Evolutionary conservation across 768 basidiomycete genomes (phyloP).

Genomic region (Leccinum incarnatum): DNA sequence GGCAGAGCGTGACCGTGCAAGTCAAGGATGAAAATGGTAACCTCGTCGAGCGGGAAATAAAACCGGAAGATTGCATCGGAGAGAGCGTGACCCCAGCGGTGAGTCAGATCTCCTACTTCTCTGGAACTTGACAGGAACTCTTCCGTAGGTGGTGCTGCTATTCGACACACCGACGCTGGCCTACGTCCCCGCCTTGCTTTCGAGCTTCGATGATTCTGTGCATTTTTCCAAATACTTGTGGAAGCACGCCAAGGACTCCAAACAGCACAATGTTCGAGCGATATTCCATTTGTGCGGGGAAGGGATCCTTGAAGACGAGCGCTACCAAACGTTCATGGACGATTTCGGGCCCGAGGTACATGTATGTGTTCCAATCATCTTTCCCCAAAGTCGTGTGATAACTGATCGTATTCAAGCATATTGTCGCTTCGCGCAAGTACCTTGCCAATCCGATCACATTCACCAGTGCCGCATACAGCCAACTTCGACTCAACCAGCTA

Average conservation of each 20-base stretch:
- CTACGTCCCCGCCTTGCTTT: slow-evolving; percentile 52
- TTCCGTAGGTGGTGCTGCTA: slow-evolving; percentile 55
- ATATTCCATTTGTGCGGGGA: slow-evolving; percentile 50
- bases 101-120: slow-evolving; percentile 10
- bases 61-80: slow-evolving; percentile 59
- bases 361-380: slow-evolving; percentile 40
- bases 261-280: slow-evolving; percentile 44
- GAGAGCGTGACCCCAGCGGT: slow-evolving; percentile 51
- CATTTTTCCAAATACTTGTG: slow-evolving; percentile 52
- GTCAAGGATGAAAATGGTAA: slow-evolving; percentile 46
- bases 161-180: slow-evolving; percentile 66
- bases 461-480: slow-evolving; percentile 67
- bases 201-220: slow-evolving; percentile 44
- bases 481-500: slow-evolving; percentile 68
- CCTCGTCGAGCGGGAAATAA: slow-evolving; percentile 46
- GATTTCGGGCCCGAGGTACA: slow-evolving; percentile 58
- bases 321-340: slow-evolving; percentile 72
- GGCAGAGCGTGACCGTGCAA: slow-evolving; percentile 58
- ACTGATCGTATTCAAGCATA: slow-evolving; percentile 50
- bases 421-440: slow-evolving; percentile 65
- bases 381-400: neutral
- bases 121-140: neutral
- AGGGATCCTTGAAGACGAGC: slow-evolving; percentile 61
- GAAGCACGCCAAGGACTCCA: slow-evolving; percentile 35
- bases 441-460: slow-evolving; percentile 68